Base-by-base conservation (phyloP, 306 rosid species). In the Leucaena leucocephala region DNA sequence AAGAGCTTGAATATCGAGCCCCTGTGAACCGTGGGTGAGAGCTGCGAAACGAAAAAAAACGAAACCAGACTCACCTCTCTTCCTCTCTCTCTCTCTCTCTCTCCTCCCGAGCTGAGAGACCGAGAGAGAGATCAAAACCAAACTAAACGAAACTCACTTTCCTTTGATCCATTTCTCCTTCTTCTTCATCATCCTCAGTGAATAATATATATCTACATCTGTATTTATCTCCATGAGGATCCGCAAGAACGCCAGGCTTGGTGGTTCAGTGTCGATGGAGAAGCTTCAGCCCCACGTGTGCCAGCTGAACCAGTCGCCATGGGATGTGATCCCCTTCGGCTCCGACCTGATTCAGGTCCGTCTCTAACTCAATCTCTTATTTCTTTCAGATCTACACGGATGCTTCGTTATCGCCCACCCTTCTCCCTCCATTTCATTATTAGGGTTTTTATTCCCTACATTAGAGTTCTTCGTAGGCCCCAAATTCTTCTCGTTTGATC, bases 291-390 rank as follows among this genome's bases (percentile, higher is more conserved):
- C 90, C 2, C 90, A 86, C 86, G 82, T 89, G 71, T 94, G 98
- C 85, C 91, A 82, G 77, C 88, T 94, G 54, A 94, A 92, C 82
- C 97, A 88, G 81, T 91, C 94, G 5, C 91, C 97, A 9, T 94
- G 98, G 98, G 98, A 94, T 85, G 89, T 87, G 84, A 84, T 82
- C 86, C 84, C 90, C 80, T 85, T 89, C 74, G 80, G 68, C 40
- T 78, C 79, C 13, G 79, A 80, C 85, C 77, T 83, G 4, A 44
- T 72, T 85, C 87, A 88, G 94, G 97, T 94, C 77, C 70, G 68
- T 66, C 12, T 2, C 74, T 75, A 83, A 6, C 44, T 70, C n/a
- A 34, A 64, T 63, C 46, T 19, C 48, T 61, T 38, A 64, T 81
- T 67, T 45, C 68, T 52, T 14, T 46, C 82, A 87, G 97, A 93